phyloP scores from a whole-genome alignment of 345 rosid genomes.

The Brassica carinata region DNA sequence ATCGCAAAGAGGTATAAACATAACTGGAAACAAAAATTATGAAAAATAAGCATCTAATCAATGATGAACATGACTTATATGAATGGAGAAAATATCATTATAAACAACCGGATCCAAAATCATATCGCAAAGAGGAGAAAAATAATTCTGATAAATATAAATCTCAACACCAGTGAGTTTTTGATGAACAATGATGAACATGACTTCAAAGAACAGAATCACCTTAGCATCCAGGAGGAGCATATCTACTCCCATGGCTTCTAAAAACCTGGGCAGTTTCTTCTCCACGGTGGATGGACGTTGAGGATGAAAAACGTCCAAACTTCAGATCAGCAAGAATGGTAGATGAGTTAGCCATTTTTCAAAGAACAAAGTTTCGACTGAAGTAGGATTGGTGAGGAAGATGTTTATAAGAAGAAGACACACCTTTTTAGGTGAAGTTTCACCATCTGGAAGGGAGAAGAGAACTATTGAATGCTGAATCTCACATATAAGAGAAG shows the following conservation, averaged over 20 bases:
- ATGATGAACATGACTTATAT: too few species aligned
- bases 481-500: too few species aligned
- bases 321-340: too few species aligned
- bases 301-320: too few species aligned
- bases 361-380: not conserved
- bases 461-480: too few species aligned
- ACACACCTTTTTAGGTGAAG: not conserved
- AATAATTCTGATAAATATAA: not conserved
- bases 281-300: too few species aligned
- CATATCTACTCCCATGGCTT: too few species aligned
- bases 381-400: not conserved
- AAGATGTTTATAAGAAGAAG: not conserved
- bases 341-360: too few species aligned
- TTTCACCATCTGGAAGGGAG: too few species aligned
- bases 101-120: not conserved
- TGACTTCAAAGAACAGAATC: not conserved
- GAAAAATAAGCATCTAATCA: not conserved
- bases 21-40: not conserved
- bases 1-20: not conserved
- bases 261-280: too few species aligned
- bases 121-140: not conserved
- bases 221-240: too few species aligned
- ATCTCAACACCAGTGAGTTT: not conserved
- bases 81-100: too few species aligned
- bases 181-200: not conserved